phyloP scores from a whole-genome alignment of 2,329 filamentous ascomycete species.

The Cladosporium sp. region DNA sequence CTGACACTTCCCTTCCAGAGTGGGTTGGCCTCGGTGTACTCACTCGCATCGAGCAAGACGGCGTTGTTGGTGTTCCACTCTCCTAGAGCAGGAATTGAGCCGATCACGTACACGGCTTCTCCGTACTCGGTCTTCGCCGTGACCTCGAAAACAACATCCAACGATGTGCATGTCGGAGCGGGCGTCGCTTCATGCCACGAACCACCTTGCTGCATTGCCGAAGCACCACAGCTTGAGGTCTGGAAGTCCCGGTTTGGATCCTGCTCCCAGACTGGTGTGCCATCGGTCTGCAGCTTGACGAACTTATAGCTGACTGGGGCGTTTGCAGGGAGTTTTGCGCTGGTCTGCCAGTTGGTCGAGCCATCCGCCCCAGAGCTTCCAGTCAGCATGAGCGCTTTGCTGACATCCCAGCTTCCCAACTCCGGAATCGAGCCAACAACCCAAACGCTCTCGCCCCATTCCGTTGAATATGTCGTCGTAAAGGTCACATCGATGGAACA shows the following conservation, averaged over 20 bases:
- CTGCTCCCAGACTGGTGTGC: not conserved
- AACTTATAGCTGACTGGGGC: not conserved
- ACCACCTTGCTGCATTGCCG: not conserved
- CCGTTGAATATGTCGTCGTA: not conserved
- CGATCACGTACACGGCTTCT: not conserved
- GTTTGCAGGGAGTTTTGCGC: not conserved
- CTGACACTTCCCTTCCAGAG: not conserved
- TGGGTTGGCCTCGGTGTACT: not conserved
- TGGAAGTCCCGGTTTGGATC: not conserved
- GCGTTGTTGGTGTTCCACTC: not conserved
- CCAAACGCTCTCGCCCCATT: not conserved
- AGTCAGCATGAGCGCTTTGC: not conserved
- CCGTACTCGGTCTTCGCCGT: not conserved
- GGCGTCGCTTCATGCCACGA: not conserved
- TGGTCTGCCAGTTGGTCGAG: not conserved
- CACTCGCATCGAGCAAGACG: not conserved
- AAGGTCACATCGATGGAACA: not conserved
- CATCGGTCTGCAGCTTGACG: not conserved
- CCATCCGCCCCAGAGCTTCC: not conserved
- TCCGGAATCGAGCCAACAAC: not conserved
- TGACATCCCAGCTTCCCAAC: not conserved
- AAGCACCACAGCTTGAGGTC: not conserved
- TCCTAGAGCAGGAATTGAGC: not conserved
- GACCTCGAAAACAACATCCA: not conserved
- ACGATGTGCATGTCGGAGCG: not conserved